Evolutionary conservation across 345 rosid genomes (phyloP).

Genomic region (Salix udensis): DNA sequence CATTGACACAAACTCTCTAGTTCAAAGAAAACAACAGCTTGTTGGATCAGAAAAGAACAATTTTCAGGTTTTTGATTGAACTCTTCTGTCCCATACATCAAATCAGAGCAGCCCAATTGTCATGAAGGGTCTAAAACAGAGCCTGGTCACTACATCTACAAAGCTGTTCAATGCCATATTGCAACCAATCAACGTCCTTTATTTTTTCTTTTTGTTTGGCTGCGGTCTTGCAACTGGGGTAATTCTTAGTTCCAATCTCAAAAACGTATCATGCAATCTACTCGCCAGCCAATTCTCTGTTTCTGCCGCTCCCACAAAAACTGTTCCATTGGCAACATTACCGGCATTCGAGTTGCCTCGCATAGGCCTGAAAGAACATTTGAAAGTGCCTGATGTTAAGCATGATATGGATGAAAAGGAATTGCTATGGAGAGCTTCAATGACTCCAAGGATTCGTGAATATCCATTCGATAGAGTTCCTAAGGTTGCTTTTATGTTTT

Average conservation of each 20-base stretch:
- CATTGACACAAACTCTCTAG: background rate
- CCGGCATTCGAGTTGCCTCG: background rate
- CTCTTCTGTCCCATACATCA: background rate
- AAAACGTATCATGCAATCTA: slow-evolving; percentile 11
- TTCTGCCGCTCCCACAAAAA: background rate
- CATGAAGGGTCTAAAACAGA: slow-evolving; percentile 18
- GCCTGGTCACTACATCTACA: background rate
- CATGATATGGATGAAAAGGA: slow-evolving; percentile 66
- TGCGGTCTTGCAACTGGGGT: slow-evolving; percentile 22
- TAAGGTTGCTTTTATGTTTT: slow-evolving; percentile 76
- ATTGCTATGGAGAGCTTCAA: slow-evolving; percentile 45
- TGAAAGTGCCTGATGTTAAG: slow-evolving; percentile 28
- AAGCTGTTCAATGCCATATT: slow-evolving; percentile 10
- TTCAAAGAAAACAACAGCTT: slow-evolving; percentile 6
- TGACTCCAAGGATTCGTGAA: slow-evolving; percentile 31
- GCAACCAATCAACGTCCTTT: slow-evolving; percentile 12
- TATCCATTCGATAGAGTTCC: slow-evolving; percentile 41
- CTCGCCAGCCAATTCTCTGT: background rate
- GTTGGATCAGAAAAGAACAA: slow-evolving; percentile 1
- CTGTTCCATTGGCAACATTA: background rate
- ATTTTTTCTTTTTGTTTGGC: slow-evolving; percentile 19
- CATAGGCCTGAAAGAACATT: slow-evolving; percentile 34
- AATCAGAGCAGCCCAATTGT: background rate
- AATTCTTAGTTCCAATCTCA: slow-evolving; percentile 17
- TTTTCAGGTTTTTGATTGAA: background rate